Conservation (phyloP, 2,329 filamentous ascomycete species). For the Trichophyton mentagrophytes region DNA sequence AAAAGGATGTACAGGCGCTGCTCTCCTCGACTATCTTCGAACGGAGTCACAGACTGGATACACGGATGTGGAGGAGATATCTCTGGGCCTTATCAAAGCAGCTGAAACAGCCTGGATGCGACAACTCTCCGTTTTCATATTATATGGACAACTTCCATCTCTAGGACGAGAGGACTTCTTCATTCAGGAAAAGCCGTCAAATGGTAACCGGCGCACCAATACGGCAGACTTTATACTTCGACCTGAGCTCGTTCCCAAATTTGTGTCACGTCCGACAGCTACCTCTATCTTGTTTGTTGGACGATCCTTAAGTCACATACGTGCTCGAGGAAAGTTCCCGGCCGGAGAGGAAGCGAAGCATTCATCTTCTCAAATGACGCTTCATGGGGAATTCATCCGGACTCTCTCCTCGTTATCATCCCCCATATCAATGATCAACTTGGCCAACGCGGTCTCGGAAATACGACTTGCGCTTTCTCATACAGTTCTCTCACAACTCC, state of each 20-base stretch:
- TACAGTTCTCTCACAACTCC: conserved; percentile 66
- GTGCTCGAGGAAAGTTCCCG: conserved; percentile 36
- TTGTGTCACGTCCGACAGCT: conserved; percentile 62
- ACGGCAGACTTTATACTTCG: conserved; percentile 47
- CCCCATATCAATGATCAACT: conserved; percentile 58
- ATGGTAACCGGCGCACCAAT: conserved; percentile 29
- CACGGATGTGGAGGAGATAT: conserved; percentile 66
- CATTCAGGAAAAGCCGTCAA: conserved; percentile 41
- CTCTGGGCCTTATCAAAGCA: conserved; percentile 56
- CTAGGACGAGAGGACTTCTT: conserved; percentile 81
- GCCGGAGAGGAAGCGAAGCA: conserved; percentile 20
- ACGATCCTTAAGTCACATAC: conserved; percentile 73
- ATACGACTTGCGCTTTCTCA: conserved; percentile 74
- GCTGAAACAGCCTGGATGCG: conserved; percentile 87
- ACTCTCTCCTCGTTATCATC: conserved; percentile 56
- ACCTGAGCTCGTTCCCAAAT: conserved; percentile 56
- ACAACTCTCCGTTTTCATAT: conserved; percentile 77
- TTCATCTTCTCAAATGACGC: conserved; percentile 49
- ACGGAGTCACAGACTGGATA: conserved; percentile 76
- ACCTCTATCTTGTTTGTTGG: conserved; percentile 83
- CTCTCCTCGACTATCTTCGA: conserved; percentile 64
- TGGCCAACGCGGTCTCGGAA: conserved; percentile 59
- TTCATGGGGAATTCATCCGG: conserved; percentile 32
- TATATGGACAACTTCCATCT: conserved; percentile 71
- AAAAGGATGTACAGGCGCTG: conserved; percentile 50